Base-by-base conservation (phyloP, 148 eudicot genomes). In the Hydrangea macrophylla region DNA sequence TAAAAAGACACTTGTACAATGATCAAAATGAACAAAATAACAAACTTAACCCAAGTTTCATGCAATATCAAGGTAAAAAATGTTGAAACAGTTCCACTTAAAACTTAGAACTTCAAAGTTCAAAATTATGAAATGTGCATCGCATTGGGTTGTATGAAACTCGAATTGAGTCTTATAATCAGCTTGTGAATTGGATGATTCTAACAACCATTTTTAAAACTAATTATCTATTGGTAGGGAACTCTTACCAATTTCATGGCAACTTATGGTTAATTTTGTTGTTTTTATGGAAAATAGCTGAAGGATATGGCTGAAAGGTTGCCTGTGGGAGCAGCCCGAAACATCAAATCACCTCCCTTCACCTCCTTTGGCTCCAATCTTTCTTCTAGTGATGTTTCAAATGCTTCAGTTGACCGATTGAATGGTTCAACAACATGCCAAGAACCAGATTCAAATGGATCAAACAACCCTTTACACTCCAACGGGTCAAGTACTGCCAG, bases 231-330 rank as follows among this genome's bases (percentile, higher is more conserved):
- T n/a, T n/a, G n/a, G n/a, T n/a, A n/a, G n/a, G n/a, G n/a, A n/a
- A n/a, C 13, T 0, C 51, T 45, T 20, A 9, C 18, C 2, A 45
- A 2, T 42, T 45, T 45, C 13, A 13, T 48, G 22, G 53, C 4
- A 11, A 48, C 20, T 17, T 48, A 48, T 48, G 22, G 33, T 28
- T n/a, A 15, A 2, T 57, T 15, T 61, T 55, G 33, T 45, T 44
- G 53, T 55, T 61, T 42, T 35, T 35, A 40, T 58, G 72, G 27
- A 68, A 31, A 55, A 69, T 40, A 84, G 88, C 81, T 93, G 77
- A 93, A 93, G 79, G 98, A 93, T 71, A 88, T 93, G 98, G 98
- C 98, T 23, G 98, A 90, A 71, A 83, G 92, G 76, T 84, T 93
- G 64, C 98, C 98, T 55, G 95, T 90, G 76, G 98, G 98, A 77